phyloP scores from a whole-genome alignment of 768 basidiomycete genomes.

The Leccinum arenicola region DNA sequence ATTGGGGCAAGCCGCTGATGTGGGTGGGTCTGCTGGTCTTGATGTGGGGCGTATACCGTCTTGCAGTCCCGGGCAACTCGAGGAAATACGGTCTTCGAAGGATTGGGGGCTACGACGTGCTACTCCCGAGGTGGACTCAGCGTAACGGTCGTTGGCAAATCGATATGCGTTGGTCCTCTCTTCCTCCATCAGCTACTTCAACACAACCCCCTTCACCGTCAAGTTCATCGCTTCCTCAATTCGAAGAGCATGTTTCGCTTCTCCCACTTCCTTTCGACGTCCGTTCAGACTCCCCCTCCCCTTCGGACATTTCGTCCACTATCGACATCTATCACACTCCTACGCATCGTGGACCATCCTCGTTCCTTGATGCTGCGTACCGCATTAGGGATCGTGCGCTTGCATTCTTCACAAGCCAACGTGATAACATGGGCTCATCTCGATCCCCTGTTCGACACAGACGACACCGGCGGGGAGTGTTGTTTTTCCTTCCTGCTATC shows the following conservation, averaged over 20 bases:
- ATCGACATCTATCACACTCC: slow-evolving; percentile 42
- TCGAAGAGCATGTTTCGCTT: slow-evolving; percentile 49
- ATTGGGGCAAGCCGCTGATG: slow-evolving; percentile 87
- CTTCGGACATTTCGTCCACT: slow-evolving; percentile 45
- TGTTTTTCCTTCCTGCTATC: slow-evolving; percentile 83
- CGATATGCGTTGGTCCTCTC: slow-evolving; percentile 56
- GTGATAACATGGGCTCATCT: slow-evolving; percentile 35
- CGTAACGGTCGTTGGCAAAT: slow-evolving; percentile 73
- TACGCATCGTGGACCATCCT: slow-evolving; percentile 35
- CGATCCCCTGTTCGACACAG: slow-evolving; percentile 49
- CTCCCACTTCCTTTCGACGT: slow-evolving; percentile 64
- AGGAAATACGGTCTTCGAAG: slow-evolving; percentile 58
- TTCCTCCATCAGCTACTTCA: slow-evolving; percentile 41
- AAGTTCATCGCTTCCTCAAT: slow-evolving; percentile 45
- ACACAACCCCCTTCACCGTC: slow-evolving; percentile 46
- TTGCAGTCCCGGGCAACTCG: slow-evolving; percentile 54
- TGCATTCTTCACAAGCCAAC: slow-evolving; percentile 44
- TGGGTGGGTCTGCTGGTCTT: slow-evolving; percentile 77
- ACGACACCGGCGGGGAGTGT: slow-evolving; percentile 53
- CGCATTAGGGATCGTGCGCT: slow-evolving; percentile 55
- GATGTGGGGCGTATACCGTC: slow-evolving; percentile 62
- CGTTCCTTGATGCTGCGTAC: slow-evolving; percentile 51
- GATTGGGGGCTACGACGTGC: slow-evolving; percentile 73
- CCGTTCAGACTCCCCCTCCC: slow-evolving; percentile 54
- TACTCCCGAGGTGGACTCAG: slow-evolving; percentile 71